Evolutionary conservation across 1,139 yeast species (phyloP).

Genomic region (Suhomyces kunorum): DNA sequence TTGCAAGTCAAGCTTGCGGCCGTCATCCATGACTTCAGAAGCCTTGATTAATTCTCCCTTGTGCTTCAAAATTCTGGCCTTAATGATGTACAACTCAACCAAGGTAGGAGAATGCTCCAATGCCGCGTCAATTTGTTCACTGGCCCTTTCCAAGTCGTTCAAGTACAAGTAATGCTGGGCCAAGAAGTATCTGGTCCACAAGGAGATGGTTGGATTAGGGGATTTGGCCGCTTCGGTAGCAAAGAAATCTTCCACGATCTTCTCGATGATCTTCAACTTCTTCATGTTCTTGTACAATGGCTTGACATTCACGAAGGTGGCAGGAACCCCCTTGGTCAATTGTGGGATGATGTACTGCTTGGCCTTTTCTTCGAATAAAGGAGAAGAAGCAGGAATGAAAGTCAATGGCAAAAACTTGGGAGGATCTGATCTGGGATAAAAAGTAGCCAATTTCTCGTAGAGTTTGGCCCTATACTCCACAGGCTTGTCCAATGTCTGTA

Average conservation of each 20-base stretch:
- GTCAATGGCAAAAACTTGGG: slow-evolving; percentile 77
- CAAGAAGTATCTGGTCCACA: slow-evolving; percentile 81
- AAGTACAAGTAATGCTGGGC: slow-evolving; percentile 75
- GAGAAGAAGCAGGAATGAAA: slow-evolving; percentile 58
- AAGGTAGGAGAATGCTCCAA: slow-evolving; percentile 75
- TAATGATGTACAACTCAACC: slow-evolving; percentile 77
- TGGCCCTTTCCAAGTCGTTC: slow-evolving; percentile 54
- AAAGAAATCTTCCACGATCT: slow-evolving; percentile 54
- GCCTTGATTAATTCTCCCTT: slow-evolving; percentile 63
- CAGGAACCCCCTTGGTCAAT: slow-evolving; percentile 83
- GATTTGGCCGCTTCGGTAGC: slow-evolving; percentile 26
- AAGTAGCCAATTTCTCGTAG: slow-evolving; percentile 61
- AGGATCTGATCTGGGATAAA: slow-evolving; percentile 85
- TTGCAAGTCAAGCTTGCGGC: slow-evolving; percentile 77
- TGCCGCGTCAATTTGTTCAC: slow-evolving; percentile 60
- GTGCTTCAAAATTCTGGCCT: slow-evolving; percentile 81
- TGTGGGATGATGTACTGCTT: slow-evolving; percentile 57
- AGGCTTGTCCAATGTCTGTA: slow-evolving; percentile 43
- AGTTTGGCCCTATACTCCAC: slow-evolving; percentile 49
- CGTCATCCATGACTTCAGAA: slow-evolving; percentile 64
- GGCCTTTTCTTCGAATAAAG: slow-evolving; percentile 47
- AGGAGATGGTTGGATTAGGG: slow-evolving; percentile 51
- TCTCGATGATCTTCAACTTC: slow-evolving; percentile 53
- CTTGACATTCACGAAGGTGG: slow-evolving; percentile 83
- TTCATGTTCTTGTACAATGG: slow-evolving; percentile 62